Base-by-base conservation (phyloP, 805 yeast species). In the Zygoascus biomembranicola region DNA sequence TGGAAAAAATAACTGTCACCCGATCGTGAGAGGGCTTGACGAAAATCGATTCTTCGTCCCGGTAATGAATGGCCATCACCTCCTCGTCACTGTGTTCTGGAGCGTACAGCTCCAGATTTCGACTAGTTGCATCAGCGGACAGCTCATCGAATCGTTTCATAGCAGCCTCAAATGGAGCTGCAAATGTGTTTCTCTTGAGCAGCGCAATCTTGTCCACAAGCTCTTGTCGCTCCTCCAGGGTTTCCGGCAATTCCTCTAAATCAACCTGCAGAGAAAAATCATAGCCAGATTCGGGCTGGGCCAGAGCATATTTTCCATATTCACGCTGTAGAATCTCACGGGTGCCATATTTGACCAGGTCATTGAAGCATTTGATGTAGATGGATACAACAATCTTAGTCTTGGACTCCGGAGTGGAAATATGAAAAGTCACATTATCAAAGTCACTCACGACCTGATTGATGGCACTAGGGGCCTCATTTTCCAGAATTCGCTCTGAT, bases 1-100 rank as follows among this genome's bases (percentile, higher is more conserved):
- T 94, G 49, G 96, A 88, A 72, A 94, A 94, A 47, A 94, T 86
- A 42, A 92, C 97, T 1, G 99, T 94, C 52, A 94, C 96, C 69
- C 99, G 84, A 70, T 94, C 99, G 66, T 85, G 88, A 35, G 95
- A 82, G 4, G 99, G 96, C 69, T 85, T 84, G 65, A 94, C 82
- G 68, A 81, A 94, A 64, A 94, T 89, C 53, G 90, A 80, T 69
- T 94, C 99, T 62, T 86, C 89, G 53, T 94, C 97, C 66, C 99
- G 84, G 73, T 94, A 92, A 68, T 85, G 82, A 54, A 94, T 76
- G 20, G 79, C 78, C 71, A 84, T 75, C 2, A 84, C 85, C 51
- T 78, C 78, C 57, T 82, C 83, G 35, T 77, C 75, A 51, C 66
- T 66, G 47, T 70, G 70, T 42, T 70, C 69, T 3, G 78, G 74